Conservation (phyloP, 2,329 filamentous ascomycete genomes). For the Colletotrichum sp. region DNA sequence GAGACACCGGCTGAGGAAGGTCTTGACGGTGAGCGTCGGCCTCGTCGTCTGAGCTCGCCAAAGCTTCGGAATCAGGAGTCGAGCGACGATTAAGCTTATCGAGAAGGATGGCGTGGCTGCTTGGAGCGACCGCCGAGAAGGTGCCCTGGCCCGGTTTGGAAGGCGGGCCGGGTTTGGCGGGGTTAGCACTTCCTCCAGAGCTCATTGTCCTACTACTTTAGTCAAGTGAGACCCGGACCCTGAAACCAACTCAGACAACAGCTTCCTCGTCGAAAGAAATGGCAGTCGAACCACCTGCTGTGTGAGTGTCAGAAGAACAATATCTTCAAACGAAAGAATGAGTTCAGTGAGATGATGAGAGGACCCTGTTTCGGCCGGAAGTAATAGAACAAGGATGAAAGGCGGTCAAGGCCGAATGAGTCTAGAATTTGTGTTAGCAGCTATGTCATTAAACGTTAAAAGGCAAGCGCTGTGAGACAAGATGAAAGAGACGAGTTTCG, state of each 20-base stretch:
- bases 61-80: conserved; percentile 91
- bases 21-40: conserved; percentile 68
- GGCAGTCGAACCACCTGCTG: background rate
- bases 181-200: conserved; percentile 36
- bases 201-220: conserved; percentile 47
- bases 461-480: conserved; percentile 18
- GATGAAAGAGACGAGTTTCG: conserved; percentile 18
- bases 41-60: conserved; percentile 95
- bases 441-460: conserved; percentile 20
- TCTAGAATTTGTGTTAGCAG: conserved; percentile 12
- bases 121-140: conserved; percentile 52
- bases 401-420: conserved; percentile 27
- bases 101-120: conserved; percentile 68
- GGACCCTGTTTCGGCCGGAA: background rate
- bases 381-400: conserved; percentile 19
- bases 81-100: conserved; percentile 82
- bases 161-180: conserved; percentile 53
- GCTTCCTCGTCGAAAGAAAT: background rate
- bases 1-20: conserved; percentile 48
- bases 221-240: background rate
- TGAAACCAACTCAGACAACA: background rate
- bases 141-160: conserved; percentile 56
- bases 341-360: background rate
- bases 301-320: background rate
- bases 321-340: background rate